A percentile compares a stretch with the other conserved stretches of the same genome.
Evolutionary conservation across 306 rosid genomes (phyloP).

Genomic region (Glycine soja): DNA sequence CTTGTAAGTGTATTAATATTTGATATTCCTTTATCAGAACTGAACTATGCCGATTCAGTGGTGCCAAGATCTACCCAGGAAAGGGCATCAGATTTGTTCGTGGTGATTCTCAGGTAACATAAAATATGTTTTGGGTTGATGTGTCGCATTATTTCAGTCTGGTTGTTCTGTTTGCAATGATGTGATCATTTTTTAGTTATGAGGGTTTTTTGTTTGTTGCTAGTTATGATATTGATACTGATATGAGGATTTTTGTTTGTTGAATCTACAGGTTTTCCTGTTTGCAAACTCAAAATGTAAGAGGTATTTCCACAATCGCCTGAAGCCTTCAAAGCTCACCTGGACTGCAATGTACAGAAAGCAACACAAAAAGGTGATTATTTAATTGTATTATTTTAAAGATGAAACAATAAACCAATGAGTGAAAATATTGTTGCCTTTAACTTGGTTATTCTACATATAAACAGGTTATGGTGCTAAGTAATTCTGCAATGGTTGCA

Average conservation of each 20-base stretch:
- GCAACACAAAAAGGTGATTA: conserved; percentile 82
- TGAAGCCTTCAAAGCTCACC: conserved; percentile 92
- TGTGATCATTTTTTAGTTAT: too few species aligned
- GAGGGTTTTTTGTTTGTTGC: too few species aligned
- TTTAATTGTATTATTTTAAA: neutral
- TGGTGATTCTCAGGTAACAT: conserved; percentile 80
- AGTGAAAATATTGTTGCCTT: neutral
- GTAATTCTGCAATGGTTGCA: neutral
- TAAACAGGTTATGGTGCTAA: neutral
- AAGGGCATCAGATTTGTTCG: conserved; percentile 85
- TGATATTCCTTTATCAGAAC: conserved; percentile 59
- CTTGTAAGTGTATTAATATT: neutral
- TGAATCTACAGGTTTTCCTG: conserved; percentile 66
- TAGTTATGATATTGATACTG: too few species aligned
- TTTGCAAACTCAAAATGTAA: conserved; percentile 84
- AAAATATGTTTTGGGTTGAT: neutral
- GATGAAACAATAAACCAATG: neutral
- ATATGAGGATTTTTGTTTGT: neutral
- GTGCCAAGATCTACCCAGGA: conserved; percentile 90
- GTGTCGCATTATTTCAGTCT: neutral
- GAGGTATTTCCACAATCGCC: conserved; percentile 74
- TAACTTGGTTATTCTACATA: neutral
- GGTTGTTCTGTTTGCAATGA: too few species aligned
- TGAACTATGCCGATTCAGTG: conserved; percentile 92
- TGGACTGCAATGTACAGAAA: conserved; percentile 93